A percentile compares a stretch with the other conserved stretches of the same genome.
Evolutionary conservation across 768 basidiomycete genomes (phyloP).

Genomic region (Leccinum subgranulosum): DNA sequence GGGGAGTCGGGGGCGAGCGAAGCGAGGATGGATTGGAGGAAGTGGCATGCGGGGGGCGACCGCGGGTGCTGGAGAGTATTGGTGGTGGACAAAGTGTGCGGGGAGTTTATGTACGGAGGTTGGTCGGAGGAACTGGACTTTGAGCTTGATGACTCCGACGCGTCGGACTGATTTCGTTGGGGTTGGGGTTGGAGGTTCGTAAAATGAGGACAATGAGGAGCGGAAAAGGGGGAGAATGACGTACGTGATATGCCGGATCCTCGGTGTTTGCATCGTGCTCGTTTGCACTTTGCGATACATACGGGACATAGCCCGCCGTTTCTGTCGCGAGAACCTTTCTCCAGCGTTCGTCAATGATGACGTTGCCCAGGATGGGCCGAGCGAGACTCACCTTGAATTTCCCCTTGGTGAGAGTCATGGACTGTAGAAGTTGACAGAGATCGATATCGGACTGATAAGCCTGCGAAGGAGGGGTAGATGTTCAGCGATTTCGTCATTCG

Average conservation of each 20-base stretch:
- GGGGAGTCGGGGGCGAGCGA: constrained; percentile 46
- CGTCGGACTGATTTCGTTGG: constrained; percentile 38
- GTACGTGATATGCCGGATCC: constrained; percentile 43
- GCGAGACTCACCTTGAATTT: constrained; percentile 30
- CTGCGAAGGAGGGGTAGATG: constrained; percentile 11
- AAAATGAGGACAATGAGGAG: neutral
- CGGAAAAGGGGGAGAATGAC: constrained; percentile 2
- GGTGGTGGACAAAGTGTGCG: constrained; percentile 15
- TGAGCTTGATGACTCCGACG: constrained; percentile 43
- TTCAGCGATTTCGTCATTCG: neutral
- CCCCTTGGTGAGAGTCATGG: constrained; percentile 44
- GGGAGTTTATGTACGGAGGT: constrained; percentile 8
- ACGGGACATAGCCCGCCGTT: constrained; percentile 19
- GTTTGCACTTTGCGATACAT: constrained; percentile 33
- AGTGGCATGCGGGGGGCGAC: constrained; percentile 51
- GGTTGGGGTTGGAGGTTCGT: neutral
- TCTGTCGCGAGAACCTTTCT: constrained; percentile 32
- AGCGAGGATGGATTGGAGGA: constrained; percentile 56
- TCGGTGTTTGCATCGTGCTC: constrained; percentile 44
- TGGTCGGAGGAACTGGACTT: constrained; percentile 36
- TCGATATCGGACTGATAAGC: constrained; percentile 37
- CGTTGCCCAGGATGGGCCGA: neutral
- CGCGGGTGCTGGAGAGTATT: neutral
- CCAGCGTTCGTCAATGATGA: constrained; percentile 25
- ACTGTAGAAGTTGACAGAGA: constrained; percentile 51